phyloP scores from a whole-genome alignment of 306 rosid species.

The Coriaria nepalensis region DNA sequence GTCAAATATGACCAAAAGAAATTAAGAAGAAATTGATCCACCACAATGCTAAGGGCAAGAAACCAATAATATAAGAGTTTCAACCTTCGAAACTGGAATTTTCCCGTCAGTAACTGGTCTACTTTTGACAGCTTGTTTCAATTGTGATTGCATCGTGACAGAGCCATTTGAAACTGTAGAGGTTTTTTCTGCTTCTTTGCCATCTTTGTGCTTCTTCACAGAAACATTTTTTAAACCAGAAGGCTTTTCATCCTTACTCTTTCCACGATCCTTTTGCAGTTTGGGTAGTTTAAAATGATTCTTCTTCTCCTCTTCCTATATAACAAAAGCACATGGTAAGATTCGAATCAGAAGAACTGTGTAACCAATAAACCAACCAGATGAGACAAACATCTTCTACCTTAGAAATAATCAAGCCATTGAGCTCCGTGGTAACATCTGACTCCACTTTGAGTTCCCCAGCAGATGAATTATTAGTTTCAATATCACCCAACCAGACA shows the following conservation, averaged over 20 bases:
- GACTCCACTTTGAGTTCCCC: conserved; percentile 35
- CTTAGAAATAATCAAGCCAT: conserved; percentile 40
- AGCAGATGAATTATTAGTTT: conserved; percentile 21
- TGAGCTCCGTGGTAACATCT: conserved; percentile 17
- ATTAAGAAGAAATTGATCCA: too few species aligned
- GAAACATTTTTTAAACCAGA: conserved; percentile 21
- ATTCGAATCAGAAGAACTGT: conserved; percentile 12
- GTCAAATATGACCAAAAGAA: conserved; percentile 5
- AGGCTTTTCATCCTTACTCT: conserved; percentile 40
- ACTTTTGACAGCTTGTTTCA: conserved; percentile 40
- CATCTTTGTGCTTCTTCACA: conserved; percentile 42
- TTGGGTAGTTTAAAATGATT: conserved; percentile 24
- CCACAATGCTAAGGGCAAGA: background rate
- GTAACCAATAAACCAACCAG: conserved; percentile 5
- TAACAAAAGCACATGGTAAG: conserved; percentile 9
- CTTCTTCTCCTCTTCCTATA: conserved; percentile 41
- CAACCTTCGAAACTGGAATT: conserved; percentile 39
- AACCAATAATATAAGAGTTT: conserved; percentile 12
- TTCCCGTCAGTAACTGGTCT: conserved; percentile 33
- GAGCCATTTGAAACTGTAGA: conserved; percentile 56
- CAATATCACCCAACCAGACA: conserved; percentile 24
- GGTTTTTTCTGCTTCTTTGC: conserved; percentile 33
- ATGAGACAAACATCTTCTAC: conserved; percentile 17
- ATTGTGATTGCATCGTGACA: conserved; percentile 24
- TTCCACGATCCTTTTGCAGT: conserved; percentile 23